Conservation (phyloP, 176 grass and related monocot species). For the Otatea glauca region DNA sequence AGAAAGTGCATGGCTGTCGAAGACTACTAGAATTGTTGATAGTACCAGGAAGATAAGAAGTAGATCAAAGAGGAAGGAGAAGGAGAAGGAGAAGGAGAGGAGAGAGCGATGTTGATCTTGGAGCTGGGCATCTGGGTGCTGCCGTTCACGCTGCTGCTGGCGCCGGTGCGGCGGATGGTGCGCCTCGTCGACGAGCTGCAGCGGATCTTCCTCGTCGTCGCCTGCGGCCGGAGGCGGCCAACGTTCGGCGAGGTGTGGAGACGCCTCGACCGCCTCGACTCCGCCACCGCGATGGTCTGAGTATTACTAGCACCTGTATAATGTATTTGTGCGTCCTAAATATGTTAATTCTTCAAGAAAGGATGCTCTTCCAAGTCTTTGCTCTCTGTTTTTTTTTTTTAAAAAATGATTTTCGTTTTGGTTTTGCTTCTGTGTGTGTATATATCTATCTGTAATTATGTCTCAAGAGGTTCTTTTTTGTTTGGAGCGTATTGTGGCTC, state of each 20-base stretch:
- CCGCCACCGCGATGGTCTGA: slow-evolving; percentile 60
- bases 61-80: not conserved
- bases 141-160: slow-evolving; percentile 71
- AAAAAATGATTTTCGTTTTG: not conserved
- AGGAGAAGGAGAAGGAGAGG: not conserved
- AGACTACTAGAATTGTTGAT: too few relatives aligned
- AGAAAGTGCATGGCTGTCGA: not conserved
- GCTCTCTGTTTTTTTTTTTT: not conserved
- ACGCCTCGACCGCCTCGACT: slow-evolving; percentile 64
- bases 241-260: slow-evolving; percentile 49
- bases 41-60: not conserved
- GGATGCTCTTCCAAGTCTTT: not conserved
- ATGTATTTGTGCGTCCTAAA: not conserved
- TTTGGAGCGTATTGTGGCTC: not conserved
- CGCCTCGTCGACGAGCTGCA: slow-evolving; percentile 61
- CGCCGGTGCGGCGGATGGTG: slow-evolving; percentile 64
- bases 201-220: slow-evolving; percentile 52
- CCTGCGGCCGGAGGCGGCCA: slow-evolving; percentile 4
- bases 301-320: not conserved
- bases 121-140: slow-evolving; percentile 75
- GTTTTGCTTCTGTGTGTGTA: not conserved
- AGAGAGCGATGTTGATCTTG: slow-evolving; percentile 58
- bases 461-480: not conserved
- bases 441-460: not conserved
- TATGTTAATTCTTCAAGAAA: slow-evolving; percentile 11